Percentiles rank a stretch among this genome's conserved stretches.
phyloP scores from a whole-genome alignment of 805 yeast species.

The Candida namnaoensis region DNA sequence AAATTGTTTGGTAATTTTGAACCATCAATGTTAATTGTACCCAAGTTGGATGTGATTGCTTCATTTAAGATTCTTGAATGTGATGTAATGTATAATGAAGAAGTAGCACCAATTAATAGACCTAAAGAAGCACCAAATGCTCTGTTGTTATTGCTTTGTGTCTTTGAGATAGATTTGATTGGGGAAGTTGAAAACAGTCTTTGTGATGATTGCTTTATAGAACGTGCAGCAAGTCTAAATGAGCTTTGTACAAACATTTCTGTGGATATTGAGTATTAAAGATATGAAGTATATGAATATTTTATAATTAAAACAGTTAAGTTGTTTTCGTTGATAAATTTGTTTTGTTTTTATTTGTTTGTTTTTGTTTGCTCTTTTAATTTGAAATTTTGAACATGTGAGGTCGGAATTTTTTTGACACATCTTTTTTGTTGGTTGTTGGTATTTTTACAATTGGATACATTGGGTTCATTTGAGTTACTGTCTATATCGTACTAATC shows the following conservation, averaged over 20 bases:
- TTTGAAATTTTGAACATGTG: conserved; percentile 17
- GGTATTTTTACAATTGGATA: background rate
- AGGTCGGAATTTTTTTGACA: no score
- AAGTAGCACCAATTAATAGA: conserved; percentile 15
- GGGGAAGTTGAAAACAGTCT: background rate
- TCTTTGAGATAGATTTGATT: background rate
- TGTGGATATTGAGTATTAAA: background rate
- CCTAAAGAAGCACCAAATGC: conserved; percentile 4
- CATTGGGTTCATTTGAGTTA: no score
- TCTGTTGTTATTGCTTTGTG: background rate
- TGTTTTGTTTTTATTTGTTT: no score
- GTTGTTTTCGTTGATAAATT: no score
- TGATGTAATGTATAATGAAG: conserved; percentile 8
- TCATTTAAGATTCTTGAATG: conserved; percentile 18
- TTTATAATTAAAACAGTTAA: no score
- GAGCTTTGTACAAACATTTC: conserved; percentile 10
- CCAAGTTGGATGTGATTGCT: conserved; percentile 9
- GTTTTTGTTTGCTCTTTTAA: no score
- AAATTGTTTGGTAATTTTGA: conserved; percentile 1
- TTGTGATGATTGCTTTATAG: conserved; percentile 1
- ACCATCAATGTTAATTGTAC: conserved; percentile 9
- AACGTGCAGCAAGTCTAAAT: conserved; percentile 7
- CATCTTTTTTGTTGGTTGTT: conserved; percentile 2
- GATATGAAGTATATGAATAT: no score
- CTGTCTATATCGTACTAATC: no score